These are phyloP conservation scores for Coemansia sp. DNA, from an alignment of 192 early-diverging fungal species.

Conservation along the genomic window DNA sequence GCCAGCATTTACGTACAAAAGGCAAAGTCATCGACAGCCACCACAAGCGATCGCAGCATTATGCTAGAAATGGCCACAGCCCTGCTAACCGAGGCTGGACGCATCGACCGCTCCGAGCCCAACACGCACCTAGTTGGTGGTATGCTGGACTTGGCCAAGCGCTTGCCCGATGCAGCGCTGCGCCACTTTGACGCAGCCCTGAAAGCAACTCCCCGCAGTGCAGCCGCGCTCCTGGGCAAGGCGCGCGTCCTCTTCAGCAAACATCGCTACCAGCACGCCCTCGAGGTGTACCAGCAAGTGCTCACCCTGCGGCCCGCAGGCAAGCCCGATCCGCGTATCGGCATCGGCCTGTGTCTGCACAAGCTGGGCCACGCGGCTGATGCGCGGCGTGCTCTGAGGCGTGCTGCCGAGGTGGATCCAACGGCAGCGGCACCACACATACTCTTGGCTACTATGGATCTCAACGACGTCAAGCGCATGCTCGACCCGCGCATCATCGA, in stretches of 20 bases:
- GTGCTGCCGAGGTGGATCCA: slow-evolving; percentile 67
- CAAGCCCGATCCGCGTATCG: slow-evolving; percentile 70
- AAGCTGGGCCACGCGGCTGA: slow-evolving; percentile 64
- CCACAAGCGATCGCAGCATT: slow-evolving; percentile 50
- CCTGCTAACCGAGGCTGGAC: slow-evolving; percentile 72
- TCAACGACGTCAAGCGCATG: slow-evolving; percentile 66
- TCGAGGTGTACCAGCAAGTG: slow-evolving; percentile 75
- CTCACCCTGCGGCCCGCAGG: slow-evolving; percentile 60
- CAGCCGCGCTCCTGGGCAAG: slow-evolving; percentile 59
- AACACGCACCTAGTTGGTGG: slow-evolving; percentile 76
- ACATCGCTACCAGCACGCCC: slow-evolving; percentile 66
- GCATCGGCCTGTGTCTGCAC: slow-evolving; percentile 85
- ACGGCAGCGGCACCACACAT: slow-evolving; percentile 67
- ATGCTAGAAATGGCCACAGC: slow-evolving; percentile 69
- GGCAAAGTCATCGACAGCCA: slow-evolving; percentile 43
- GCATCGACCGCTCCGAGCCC: slow-evolving; percentile 65
- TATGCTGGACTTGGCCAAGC: slow-evolving; percentile 37
- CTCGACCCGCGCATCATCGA: slow-evolving; percentile 22
- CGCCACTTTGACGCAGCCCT: slow-evolving; percentile 55
- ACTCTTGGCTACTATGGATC: slow-evolving; percentile 73
- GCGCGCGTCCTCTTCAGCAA: slow-evolving; percentile 61
- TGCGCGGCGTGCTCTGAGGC: slow-evolving; percentile 69
- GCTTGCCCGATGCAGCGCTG: slow-evolving; percentile 39
- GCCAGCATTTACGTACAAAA: slow-evolving; percentile 75
- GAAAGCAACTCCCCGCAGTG: slow-evolving; percentile 30